Evolutionary conservation across 768 basidiomycete species (phyloP).

Genomic region (Pilatotrama ljubarskyi): DNA sequence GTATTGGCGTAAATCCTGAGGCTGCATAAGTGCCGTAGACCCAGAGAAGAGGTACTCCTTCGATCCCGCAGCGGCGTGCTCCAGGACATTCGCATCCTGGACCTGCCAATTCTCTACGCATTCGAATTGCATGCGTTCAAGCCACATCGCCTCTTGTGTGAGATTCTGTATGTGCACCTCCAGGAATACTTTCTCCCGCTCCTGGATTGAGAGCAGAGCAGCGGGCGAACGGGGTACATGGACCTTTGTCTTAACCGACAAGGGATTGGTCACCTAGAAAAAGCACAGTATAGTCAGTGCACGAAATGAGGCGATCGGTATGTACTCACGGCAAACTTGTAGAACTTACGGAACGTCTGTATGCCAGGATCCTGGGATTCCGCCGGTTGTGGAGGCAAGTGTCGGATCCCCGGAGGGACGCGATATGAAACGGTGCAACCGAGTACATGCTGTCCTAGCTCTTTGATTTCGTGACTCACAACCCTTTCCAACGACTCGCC

Average conservation of each 20-base stretch:
- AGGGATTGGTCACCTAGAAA: conserved; percentile 85
- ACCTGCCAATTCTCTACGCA: conserved; percentile 66
- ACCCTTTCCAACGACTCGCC: conserved; percentile 66
- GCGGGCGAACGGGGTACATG: conserved; percentile 75
- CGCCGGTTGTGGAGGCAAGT: conserved; percentile 47
- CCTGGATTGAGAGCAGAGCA: conserved; percentile 58
- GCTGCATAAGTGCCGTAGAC: conserved; percentile 70
- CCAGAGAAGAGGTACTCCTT: conserved; percentile 47
- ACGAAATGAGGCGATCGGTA: background rate
- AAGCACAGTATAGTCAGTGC: background rate
- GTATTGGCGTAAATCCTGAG: conserved; percentile 85
- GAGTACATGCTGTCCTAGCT: conserved; percentile 87
- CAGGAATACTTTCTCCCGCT: conserved; percentile 84
- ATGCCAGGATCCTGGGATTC: conserved; percentile 54
- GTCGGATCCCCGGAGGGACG: conserved; percentile 59
- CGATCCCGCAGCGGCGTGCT: conserved; percentile 10
- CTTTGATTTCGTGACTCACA: conserved; percentile 89
- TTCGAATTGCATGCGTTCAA: conserved; percentile 81
- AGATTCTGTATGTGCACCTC: conserved; percentile 93
- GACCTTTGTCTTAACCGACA: conserved; percentile 95
- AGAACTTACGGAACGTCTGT: conserved; percentile 83
- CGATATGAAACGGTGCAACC: conserved; percentile 84
- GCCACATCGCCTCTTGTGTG: conserved; percentile 73
- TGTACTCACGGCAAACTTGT: conserved; percentile 81
- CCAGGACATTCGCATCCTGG: conserved; percentile 51